These are phyloP conservation scores for Tolypocladium guangdongense DNA, from an alignment of 2,329 filamentous ascomycete species.

Conservation along the genomic window DNA sequence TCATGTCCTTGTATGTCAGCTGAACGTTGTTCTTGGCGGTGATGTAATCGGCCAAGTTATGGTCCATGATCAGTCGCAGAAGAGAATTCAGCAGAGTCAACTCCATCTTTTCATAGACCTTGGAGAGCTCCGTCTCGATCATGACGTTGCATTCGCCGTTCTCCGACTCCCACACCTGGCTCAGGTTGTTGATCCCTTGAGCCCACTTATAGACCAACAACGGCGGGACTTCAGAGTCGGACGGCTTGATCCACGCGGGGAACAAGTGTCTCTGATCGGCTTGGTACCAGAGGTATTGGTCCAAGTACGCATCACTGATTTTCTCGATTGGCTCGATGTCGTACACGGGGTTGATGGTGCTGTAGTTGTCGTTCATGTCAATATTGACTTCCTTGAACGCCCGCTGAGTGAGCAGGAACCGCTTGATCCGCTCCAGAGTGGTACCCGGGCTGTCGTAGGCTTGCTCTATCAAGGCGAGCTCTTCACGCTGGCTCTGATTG, in stretches of 20 bases:
- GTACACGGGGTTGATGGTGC: constrained; percentile 96
- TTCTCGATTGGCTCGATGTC: constrained; percentile 99
- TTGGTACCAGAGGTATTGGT: constrained; percentile 99
- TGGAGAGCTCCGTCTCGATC: constrained; percentile 97
- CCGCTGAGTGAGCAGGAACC: constrained; percentile 90
- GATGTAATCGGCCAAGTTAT: constrained; percentile 98
- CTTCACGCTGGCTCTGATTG: constrained; percentile 95
- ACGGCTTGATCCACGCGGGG: constrained; percentile 98
- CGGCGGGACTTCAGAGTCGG: constrained; percentile 93
- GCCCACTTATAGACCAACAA: constrained; percentile 97
- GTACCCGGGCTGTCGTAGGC: constrained; percentile 97
- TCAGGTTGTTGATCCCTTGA: constrained; percentile 96
- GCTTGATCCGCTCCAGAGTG: constrained; percentile 90
- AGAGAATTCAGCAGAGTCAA: constrained; percentile 89
- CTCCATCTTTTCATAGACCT: constrained; percentile 99
- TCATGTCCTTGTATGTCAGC: constrained; percentile 99
- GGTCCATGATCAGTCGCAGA: constrained; percentile 93
- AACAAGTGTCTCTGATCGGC: constrained; percentile 95
- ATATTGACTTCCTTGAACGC: constrained; percentile 99
- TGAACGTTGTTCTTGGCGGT: constrained; percentile 99
- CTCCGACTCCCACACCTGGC: constrained; percentile 86
- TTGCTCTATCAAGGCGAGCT: constrained; percentile 92
- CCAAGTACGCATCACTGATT: constrained; percentile 96
- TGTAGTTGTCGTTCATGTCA: constrained; percentile 99
- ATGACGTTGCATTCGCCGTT: constrained; percentile 97